These are phyloP conservation scores for Calonectria montana DNA, from an alignment of 2,329 filamentous ascomycete species.

Conservation along the genomic window DNA sequence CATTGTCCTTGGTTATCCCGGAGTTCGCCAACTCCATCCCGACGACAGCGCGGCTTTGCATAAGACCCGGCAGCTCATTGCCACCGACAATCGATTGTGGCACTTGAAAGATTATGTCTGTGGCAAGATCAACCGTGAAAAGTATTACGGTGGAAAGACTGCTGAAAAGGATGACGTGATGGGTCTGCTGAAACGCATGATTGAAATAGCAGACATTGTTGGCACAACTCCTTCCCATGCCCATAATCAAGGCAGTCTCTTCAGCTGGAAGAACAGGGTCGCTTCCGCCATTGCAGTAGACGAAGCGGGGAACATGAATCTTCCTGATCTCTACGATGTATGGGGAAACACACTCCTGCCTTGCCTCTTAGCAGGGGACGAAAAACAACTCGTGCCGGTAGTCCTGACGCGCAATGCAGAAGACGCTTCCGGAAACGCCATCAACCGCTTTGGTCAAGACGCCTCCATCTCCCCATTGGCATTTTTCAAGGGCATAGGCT, in stretches of 20 bases:
- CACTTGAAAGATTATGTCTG: too few relatives aligned
- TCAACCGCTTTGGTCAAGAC: conserved; percentile 21
- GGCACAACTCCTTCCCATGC: not conserved
- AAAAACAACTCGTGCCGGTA: conserved; percentile 26
- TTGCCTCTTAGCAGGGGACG: conserved; percentile 36
- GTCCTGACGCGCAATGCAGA: conserved; percentile 1
- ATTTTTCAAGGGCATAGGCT: conserved; percentile 27
- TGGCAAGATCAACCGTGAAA: too few relatives aligned
- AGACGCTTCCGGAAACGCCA: conserved; percentile 1
- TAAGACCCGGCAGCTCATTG: too few relatives aligned
- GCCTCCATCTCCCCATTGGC: conserved; percentile 25
- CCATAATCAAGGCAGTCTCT: not conserved
- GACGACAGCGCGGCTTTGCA: too few relatives aligned
- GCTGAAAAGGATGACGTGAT: too few relatives aligned
- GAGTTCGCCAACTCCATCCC: too few relatives aligned
- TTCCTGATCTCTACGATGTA: conserved; percentile 34
- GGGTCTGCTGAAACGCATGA: not conserved
- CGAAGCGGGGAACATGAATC: conserved; percentile 37
- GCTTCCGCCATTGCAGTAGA: conserved; percentile 35
- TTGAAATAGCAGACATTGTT: not conserved
- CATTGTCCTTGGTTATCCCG: too few relatives aligned
- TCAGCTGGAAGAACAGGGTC: conserved; percentile 6
- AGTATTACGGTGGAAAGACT: too few relatives aligned
- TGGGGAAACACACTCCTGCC: conserved; percentile 39
- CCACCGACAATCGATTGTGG: too few relatives aligned